These are phyloP conservation scores for Trichosporon ovoides DNA, from an alignment of 1,284 basidiomycete genomes.

Conservation along the genomic window DNA sequence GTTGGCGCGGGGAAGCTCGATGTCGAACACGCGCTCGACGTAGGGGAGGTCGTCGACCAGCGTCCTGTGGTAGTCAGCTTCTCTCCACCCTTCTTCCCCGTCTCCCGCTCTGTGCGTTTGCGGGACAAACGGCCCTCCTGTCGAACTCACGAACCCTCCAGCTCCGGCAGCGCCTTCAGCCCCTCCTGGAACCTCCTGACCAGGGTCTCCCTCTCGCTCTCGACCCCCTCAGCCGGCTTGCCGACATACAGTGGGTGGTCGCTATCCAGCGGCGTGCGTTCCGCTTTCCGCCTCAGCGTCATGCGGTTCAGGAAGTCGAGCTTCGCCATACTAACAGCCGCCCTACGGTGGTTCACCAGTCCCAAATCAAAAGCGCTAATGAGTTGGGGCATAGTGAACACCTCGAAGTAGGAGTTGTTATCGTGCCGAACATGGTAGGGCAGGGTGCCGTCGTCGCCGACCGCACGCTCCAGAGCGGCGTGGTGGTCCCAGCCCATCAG, in stretches of 20 bases:
- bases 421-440: slow-evolving; percentile 42
- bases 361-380: slow-evolving; percentile 37
- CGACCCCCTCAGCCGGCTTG: slow-evolving; percentile 16
- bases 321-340: slow-evolving; percentile 42
- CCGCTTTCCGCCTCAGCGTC: slow-evolving; percentile 40
- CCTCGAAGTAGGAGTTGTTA: slow-evolving; percentile 36
- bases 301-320: slow-evolving; percentile 48
- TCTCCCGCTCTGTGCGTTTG: too few relatives aligned
- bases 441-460: slow-evolving; percentile 12
- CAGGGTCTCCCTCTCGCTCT: slow-evolving; percentile 23
- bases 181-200: slow-evolving; percentile 35
- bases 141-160: slow-evolving; percentile 31
- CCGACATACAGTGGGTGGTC: slow-evolving; percentile 34
- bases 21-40: slow-evolving; percentile 82
- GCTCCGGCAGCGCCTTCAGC: slow-evolving; percentile 31
- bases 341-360: slow-evolving; percentile 39
- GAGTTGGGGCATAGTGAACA: slow-evolving; percentile 41
- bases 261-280: slow-evolving; percentile 37
- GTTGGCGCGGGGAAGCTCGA: slow-evolving; percentile 65
- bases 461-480: slow-evolving; percentile 17
- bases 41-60: slow-evolving; percentile 60
- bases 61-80: too few relatives aligned
- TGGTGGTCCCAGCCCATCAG: slow-evolving; percentile 83
- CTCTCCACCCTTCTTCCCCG: too few relatives aligned
- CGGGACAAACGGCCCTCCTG: too few relatives aligned